phyloP scores from a whole-genome alignment of 495 filamentous ascomycete genomes.

The Neurospora africana region DNA sequence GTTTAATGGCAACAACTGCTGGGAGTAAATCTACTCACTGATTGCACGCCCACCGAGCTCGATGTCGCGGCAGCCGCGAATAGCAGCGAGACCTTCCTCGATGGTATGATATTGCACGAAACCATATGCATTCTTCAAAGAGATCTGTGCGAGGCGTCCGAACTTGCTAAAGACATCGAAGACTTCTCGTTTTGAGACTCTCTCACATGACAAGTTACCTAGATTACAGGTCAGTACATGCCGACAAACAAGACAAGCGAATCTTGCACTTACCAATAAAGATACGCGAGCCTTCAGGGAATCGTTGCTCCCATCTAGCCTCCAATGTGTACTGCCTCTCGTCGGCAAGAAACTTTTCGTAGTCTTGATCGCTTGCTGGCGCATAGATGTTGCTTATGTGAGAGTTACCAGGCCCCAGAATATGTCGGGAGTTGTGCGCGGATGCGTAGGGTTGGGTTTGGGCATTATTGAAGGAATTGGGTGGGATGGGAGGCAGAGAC shows the following conservation, averaged over 20 bases:
- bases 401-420: constrained; percentile 22
- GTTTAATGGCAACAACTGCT: background rate
- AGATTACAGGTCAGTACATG: background rate
- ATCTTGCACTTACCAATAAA: constrained; percentile 69
- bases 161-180: constrained; percentile 82
- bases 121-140: constrained; percentile 92
- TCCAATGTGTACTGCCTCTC: constrained; percentile 40
- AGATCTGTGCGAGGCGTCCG: constrained; percentile 86
- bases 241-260: background rate
- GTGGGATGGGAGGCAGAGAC: constrained; percentile 50
- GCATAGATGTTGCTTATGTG: background rate
- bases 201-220: constrained; percentile 91
- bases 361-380: constrained; percentile 46
- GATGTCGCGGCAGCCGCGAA: constrained; percentile 66
- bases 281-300: constrained; percentile 72
- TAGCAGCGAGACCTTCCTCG: constrained; percentile 58
- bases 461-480: constrained; percentile 36
- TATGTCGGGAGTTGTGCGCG: constrained; percentile 24
- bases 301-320: constrained; percentile 67
- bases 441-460: constrained; percentile 10
- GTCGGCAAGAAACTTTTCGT: constrained; percentile 76
- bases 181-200: constrained; percentile 86
- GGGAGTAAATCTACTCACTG: constrained; percentile 50
- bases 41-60: constrained; percentile 77
- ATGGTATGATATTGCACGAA: constrained; percentile 89